A percentile compares a stretch with the other conserved stretches of the same genome.
Conservation (phyloP, 495 filamentous ascomycete genomes). For the Terfezia claveryi region DNA sequence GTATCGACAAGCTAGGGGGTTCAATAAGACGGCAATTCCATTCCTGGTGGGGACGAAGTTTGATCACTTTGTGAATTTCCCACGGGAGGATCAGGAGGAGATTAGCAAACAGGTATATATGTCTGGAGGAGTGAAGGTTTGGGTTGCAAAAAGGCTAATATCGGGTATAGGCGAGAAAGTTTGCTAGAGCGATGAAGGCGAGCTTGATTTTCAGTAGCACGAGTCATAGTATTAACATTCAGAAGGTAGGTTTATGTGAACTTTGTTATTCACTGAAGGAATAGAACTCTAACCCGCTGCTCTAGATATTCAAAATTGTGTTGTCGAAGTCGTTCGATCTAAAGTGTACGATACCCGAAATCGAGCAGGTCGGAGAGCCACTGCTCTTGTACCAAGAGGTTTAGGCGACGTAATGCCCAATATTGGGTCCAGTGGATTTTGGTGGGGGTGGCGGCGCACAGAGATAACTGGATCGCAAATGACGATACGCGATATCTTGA, state of each 20-base stretch:
- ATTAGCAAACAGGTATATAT: constrained; percentile 68
- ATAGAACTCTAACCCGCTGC: neutral
- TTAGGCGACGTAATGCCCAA: constrained; percentile 14
- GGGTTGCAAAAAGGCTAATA: neutral
- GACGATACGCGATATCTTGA: no score
- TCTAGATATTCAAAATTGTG: constrained; percentile 97
- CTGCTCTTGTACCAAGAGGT: constrained; percentile 76
- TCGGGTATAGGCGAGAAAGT: constrained; percentile 56
- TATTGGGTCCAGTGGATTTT: no score
- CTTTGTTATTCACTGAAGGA: neutral
- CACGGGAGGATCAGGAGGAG: constrained; percentile 90
- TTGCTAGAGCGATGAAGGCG: constrained; percentile 95
- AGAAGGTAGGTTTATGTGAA: constrained; percentile 49
- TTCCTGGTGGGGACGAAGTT: constrained; percentile 95
- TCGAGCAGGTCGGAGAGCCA: constrained; percentile 94
- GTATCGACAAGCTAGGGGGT: constrained; percentile 92
- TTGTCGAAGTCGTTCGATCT: constrained; percentile 95
- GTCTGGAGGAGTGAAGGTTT: neutral
- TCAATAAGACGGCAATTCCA: constrained; percentile 98
- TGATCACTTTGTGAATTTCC: constrained; percentile 97
- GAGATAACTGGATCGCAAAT: no score
- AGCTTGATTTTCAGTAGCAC: constrained; percentile 95
- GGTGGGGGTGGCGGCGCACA: no score
- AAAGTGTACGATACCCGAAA: constrained; percentile 96
- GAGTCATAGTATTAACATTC: constrained; percentile 96